Conservation (phyloP, 2,329 filamentous ascomycete genomes). For the Immersiporthe knoxdaviesiana region DNA sequence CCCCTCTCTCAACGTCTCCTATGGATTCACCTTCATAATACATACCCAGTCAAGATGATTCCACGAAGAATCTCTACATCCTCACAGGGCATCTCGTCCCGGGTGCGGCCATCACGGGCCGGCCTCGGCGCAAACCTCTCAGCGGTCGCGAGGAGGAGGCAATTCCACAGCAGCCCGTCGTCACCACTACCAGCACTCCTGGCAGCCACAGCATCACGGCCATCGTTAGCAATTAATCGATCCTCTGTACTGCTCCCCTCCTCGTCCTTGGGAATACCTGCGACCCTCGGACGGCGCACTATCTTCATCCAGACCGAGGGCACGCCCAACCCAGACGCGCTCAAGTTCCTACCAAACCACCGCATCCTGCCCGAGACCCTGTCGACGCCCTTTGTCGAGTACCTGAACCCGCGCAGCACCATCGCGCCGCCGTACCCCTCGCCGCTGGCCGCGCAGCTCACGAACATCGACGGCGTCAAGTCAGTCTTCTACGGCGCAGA, state of each 20-base stretch:
- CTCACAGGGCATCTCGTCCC: conserved; percentile 25
- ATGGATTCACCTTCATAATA: not conserved
- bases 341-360: conserved; percentile 95
- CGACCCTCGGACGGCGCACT: conserved; percentile 58
- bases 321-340: conserved; percentile 91
- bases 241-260: conserved; percentile 18
- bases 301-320: conserved; percentile 98
- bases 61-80: conserved; percentile 16
- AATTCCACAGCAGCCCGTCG: conserved; percentile 34
- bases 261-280: conserved; percentile 28
- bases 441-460: conserved; percentile 83
- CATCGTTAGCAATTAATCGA: conserved; percentile 30
- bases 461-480: conserved; percentile 94
- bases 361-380: conserved; percentile 77
- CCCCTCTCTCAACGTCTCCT: not conserved
- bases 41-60: conserved; percentile 12
- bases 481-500: conserved; percentile 92
- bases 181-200: conserved; percentile 32
- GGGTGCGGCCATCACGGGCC: conserved; percentile 28
- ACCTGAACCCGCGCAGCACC: conserved; percentile 84
- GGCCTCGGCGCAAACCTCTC: conserved; percentile 27
- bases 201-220: conserved; percentile 35
- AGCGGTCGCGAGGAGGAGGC: conserved; percentile 37
- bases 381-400: conserved; percentile 82
- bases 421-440: conserved; percentile 88